Evolutionary conservation across 768 basidiomycete species (phyloP).

Genomic region (Ramaria rubella): DNA sequence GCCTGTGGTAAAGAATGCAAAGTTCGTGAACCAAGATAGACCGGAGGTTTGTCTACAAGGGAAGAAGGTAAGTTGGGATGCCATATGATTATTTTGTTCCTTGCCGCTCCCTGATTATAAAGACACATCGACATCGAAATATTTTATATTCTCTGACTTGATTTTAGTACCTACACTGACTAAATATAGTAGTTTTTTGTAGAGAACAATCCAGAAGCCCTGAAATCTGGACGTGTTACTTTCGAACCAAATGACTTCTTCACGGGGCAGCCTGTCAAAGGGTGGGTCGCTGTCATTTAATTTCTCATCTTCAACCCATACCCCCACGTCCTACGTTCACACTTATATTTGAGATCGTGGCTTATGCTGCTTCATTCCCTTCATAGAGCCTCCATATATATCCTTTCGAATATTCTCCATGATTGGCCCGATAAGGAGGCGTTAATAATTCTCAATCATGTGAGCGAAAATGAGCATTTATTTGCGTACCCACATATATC

Average conservation of each 20-base stretch:
- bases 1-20: slow-evolving; percentile 1
- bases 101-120: not conserved
- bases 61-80: slow-evolving; percentile 1
- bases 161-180: no score
- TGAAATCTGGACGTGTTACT: not conserved
- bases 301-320: no score
- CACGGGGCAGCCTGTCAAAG: slow-evolving; percentile 4
- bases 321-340: not conserved
- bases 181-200: not conserved
- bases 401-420: no score
- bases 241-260: slow-evolving; percentile 10
- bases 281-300: no score
- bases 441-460: no score
- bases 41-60: slow-evolving; percentile 9
- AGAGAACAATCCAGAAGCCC: slow-evolving; percentile 1
- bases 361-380: no score
- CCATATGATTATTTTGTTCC: not conserved
- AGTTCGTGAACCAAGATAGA: slow-evolving; percentile 7
- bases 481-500: not conserved
- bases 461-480: no score
- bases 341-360: no score
- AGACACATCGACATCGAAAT: no score
- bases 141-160: not conserved
- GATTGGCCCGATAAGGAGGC: no score
- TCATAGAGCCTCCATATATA: no score